Base-by-base conservation (phyloP, 805 yeast genomes). In the Nakazawaea pomicola region DNA sequence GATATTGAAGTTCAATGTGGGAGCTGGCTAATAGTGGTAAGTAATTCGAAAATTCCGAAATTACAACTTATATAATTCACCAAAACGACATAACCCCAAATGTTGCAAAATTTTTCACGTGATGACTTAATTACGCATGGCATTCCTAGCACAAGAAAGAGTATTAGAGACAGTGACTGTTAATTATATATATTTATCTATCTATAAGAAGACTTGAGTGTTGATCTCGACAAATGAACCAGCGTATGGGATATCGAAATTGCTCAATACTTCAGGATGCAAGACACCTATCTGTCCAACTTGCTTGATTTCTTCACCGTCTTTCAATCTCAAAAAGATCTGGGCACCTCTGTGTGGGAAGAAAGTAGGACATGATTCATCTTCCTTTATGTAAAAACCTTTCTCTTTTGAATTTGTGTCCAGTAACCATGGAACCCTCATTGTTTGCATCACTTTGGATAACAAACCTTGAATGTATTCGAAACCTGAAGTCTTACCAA, bases 331-430 rank as follows among this genome's bases (percentile, higher is more conserved):
- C 67, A 80, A 85, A 65, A 73, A 76, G 48, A 93, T 74, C 56
- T 77, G 81, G 39, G 99, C 99, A 47, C 96, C 97, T 70, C 99
- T 83, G 31, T 98, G 99, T 29, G 96, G 95, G 84, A 93, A 93
- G 67, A 74, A 91, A 46, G 90, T 83, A 37, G 79, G 72, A 58
- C 80, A 73, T 20, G 72, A 68, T 40, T 63, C 64, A 55, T 80
- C 86, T 59, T 83, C 80, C 61, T 80, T 85, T 44, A 84, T 83
- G 93, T 93, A 85, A 66, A 78, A 85, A 40, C 96, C 96, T 68
- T 93, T 85, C 46, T 68, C 74, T 29, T 68, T 62, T 29, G 72
- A 58, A 29, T 57, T 60, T 12, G 78, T 74, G 47, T 75, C 72
- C 46, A 74, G 80, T 46, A 84, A 64, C 93, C 95, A 86, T 33